phyloP scores from a whole-genome alignment of 441 rosid species.

The Pelargonium citronellum region DNA sequence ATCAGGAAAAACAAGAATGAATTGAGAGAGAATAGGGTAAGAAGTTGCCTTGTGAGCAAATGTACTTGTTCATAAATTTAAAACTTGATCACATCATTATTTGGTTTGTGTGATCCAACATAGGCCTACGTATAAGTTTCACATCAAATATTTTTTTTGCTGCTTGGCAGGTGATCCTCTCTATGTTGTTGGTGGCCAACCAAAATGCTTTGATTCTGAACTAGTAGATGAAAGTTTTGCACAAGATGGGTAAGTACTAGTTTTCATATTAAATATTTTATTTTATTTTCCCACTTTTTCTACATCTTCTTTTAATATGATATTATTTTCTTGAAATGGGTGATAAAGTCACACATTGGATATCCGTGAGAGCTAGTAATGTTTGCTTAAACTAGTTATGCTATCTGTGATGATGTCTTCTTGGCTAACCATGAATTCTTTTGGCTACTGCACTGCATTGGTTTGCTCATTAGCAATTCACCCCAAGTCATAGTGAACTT shows the following conservation, averaged over 20 bases:
- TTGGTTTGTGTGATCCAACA: background rate
- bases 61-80: background rate
- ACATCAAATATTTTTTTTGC: background rate
- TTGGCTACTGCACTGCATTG: background rate
- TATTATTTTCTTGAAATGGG: background rate
- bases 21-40: background rate
- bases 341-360: no score
- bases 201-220: conserved; percentile 45
- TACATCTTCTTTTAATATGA: background rate
- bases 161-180: conserved; percentile 67
- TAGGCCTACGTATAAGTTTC: background rate
- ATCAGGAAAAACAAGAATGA: background rate
- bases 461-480: background rate
- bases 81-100: background rate
- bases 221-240: conserved; percentile 49
- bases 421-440: background rate
- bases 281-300: background rate
- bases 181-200: conserved; percentile 64
- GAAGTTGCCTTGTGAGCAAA: conserved; percentile 2
- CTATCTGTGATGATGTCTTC: background rate
- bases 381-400: background rate
- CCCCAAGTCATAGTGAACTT: background rate
- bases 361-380: background rate
- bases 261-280: background rate
- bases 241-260: conserved; percentile 58